Conservation (phyloP, 345 rosid genomes). For the Luvunga scandens region DNA sequence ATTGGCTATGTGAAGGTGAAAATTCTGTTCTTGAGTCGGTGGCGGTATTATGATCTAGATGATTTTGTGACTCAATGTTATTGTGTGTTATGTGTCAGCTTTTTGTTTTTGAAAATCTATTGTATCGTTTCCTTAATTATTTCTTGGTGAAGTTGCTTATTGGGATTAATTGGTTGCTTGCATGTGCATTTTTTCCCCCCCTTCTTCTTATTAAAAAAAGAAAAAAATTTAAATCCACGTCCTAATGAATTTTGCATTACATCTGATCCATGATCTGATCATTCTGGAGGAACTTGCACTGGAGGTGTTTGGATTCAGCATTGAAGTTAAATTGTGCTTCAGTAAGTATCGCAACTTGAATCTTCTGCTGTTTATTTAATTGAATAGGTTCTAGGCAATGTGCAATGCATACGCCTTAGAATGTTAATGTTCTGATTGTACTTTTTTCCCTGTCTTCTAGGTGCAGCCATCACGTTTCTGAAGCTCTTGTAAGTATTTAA, state of each 20-base stretch:
- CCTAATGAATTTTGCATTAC: slow-evolving; percentile 49
- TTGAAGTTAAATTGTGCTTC: slow-evolving; percentile 24
- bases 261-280: slow-evolving; percentile 59
- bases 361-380: not conserved
- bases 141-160: not conserved
- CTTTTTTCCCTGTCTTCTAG: slow-evolving; percentile 30
- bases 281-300: slow-evolving; percentile 51
- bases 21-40: not conserved
- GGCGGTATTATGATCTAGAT: not conserved
- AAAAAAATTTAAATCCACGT: slow-evolving; percentile 6
- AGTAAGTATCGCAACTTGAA: slow-evolving; percentile 33
- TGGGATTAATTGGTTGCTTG: slow-evolving; percentile 4
- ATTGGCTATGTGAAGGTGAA: not conserved
- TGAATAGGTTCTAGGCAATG: slow-evolving; percentile 5
- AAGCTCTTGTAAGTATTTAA: slow-evolving; percentile 41
- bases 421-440: slow-evolving; percentile 14
- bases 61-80: not conserved
- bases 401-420: not conserved
- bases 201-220: not conserved
- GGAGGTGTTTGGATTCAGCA: slow-evolving; percentile 34
- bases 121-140: not conserved
- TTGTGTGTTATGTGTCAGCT: not conserved
- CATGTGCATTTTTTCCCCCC: not conserved
- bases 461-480: slow-evolving; percentile 25
- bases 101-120: not conserved